Percentiles rank a stretch among this genome's conserved stretches.
Conservation (phyloP, 768 basidiomycete genomes). For the Paxillus ammoniavirescens region DNA sequence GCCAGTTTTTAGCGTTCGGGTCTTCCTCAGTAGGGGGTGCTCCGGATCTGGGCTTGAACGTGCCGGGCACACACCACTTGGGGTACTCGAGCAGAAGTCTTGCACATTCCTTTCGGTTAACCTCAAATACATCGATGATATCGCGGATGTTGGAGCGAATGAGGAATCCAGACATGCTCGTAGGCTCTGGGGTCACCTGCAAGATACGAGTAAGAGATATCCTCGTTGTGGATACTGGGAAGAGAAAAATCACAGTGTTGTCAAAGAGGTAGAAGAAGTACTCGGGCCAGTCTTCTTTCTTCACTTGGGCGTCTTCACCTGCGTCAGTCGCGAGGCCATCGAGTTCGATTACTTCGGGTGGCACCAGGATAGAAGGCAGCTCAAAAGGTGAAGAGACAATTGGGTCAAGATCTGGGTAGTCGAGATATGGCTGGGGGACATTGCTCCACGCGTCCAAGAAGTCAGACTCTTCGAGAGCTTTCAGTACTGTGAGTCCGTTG, state of each 20-base stretch:
- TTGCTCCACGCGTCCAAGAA: constrained; percentile 56
- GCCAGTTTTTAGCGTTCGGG: constrained; percentile 68
- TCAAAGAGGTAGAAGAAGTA: constrained; percentile 70
- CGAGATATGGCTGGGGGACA: constrained; percentile 65
- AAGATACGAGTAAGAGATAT: background rate
- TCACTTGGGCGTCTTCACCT: constrained; percentile 68
- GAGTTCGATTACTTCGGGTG: constrained; percentile 83
- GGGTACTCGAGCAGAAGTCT: constrained; percentile 82
- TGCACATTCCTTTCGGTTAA: constrained; percentile 95
- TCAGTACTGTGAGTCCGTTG: constrained; percentile 60
- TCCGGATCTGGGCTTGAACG: constrained; percentile 79
- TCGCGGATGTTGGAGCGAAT: constrained; percentile 75
- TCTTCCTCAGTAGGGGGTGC: constrained; percentile 53
- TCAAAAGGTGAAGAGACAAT: constrained; percentile 50
- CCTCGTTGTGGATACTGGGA: background rate
- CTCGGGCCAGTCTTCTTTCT: constrained; percentile 83
- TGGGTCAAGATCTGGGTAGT: constrained; percentile 43
- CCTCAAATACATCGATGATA: constrained; percentile 84
- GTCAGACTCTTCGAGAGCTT: constrained; percentile 56
- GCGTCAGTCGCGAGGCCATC: constrained; percentile 68
- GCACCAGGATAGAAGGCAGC: constrained; percentile 78
- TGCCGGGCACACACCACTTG: constrained; percentile 77
- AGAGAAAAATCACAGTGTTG: constrained; percentile 40
- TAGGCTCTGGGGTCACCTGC: constrained; percentile 76
- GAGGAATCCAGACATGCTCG: constrained; percentile 74